Percentiles rank a stretch among this genome's conserved stretches.
Evolutionary conservation across 1,284 basidiomycete genomes (phyloP).

Genomic region (Boletellus dicymbophilus): DNA sequence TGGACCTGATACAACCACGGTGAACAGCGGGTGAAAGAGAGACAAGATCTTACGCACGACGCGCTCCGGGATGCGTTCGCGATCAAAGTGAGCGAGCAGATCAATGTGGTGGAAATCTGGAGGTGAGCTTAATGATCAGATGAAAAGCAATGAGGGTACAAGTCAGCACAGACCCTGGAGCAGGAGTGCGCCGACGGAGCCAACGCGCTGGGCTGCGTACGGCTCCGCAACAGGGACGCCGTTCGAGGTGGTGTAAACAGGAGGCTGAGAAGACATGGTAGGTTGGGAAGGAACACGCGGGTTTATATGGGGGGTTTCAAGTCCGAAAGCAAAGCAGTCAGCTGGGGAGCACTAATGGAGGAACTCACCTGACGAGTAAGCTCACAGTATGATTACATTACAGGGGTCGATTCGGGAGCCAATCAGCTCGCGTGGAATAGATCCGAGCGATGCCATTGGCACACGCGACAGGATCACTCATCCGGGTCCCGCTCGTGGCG

Average conservation of each 20-base stretch:
- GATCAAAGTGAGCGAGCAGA: constrained; percentile 88
- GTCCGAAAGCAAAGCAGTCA: constrained; percentile 11
- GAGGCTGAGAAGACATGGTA: constrained; percentile 55
- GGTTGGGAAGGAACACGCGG: constrained; percentile 1
- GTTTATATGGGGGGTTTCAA: constrained; percentile 26
- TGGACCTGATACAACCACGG: constrained; percentile 56
- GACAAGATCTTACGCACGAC: constrained; percentile 51
- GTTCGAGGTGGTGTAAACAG: constrained; percentile 82
- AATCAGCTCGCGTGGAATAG: constrained; percentile 11
- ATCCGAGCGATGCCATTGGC: not conserved
- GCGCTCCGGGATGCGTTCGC: constrained; percentile 95
- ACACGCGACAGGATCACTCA: not conserved
- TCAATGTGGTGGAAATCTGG: constrained; percentile 84
- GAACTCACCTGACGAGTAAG: too few relatives aligned
- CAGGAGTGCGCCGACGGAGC: constrained; percentile 77
- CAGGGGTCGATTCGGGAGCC: constrained; percentile 4
- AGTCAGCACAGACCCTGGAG: constrained; percentile 65
- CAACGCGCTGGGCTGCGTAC: constrained; percentile 78
- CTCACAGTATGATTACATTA: too few relatives aligned
- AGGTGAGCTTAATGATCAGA: constrained; percentile 9
- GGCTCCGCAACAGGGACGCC: constrained; percentile 76
- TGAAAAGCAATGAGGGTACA: not conserved
- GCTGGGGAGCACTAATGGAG: too few relatives aligned
- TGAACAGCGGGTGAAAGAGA: constrained; percentile 1
- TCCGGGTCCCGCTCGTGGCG: constrained; percentile 1